Evolutionary conservation across 257 asterid genomes (phyloP).

Genomic region (Solanum medicagineum): DNA sequence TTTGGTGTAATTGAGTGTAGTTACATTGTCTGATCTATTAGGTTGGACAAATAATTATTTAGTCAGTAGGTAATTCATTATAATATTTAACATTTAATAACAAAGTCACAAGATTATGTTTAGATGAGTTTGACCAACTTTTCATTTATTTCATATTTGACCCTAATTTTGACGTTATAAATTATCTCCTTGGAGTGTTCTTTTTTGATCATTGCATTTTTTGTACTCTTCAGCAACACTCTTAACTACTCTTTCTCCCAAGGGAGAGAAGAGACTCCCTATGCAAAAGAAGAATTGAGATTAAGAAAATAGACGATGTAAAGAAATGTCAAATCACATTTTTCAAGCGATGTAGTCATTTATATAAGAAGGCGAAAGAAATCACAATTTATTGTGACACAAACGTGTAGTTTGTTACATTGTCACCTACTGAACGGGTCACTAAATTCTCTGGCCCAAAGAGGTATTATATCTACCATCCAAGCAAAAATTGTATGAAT

Average conservation of each 20-base stretch:
- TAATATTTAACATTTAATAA: background rate
- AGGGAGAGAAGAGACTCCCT: background rate
- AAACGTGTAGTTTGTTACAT: constrained; percentile 40
- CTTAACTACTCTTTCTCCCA: background rate
- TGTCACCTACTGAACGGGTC: constrained; percentile 48
- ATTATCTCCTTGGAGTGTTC: background rate
- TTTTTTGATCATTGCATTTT: background rate
- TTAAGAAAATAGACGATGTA: background rate
- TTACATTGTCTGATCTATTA: no score
- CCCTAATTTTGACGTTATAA: background rate
- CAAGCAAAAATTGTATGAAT: background rate
- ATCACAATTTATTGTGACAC: constrained; percentile 27
- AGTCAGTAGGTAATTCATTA: no score
- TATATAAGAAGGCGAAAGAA: constrained; percentile 40
- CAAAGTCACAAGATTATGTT: background rate
- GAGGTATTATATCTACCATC: constrained; percentile 3
- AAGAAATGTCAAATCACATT: constrained; percentile 55
- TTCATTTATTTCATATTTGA: background rate
- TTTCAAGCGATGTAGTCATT: constrained; percentile 40
- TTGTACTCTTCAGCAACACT: background rate
- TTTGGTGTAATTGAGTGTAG: no score
- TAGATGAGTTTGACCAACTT: background rate
- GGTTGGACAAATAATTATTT: no score
- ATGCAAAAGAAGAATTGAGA: constrained; percentile 1
- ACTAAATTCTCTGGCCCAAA: constrained; percentile 25